A percentile compares a stretch with the other conserved stretches of the same genome.
Conservation (phyloP, 2,329 filamentous ascomycete genomes). For the Aspergillus bombycis region DNA sequence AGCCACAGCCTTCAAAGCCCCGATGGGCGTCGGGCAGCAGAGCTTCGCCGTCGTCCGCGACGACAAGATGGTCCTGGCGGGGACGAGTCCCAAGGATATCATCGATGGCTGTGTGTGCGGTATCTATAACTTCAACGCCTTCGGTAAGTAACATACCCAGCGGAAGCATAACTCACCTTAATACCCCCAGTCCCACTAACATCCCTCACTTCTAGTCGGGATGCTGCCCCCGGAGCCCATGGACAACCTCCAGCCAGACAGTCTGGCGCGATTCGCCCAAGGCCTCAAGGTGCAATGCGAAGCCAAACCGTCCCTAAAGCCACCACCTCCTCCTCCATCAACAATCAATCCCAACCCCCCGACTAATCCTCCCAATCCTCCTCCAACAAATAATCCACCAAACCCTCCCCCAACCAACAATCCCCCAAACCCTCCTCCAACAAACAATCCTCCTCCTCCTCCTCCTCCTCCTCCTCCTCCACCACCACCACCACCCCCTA, state of each 20-base stretch:
- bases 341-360: neutral
- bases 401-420: neutral
- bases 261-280: neutral
- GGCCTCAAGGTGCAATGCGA: constrained; percentile 1
- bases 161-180: neutral
- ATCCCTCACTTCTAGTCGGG: neutral
- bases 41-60: constrained; percentile 51
- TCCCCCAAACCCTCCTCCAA: neutral
- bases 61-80: constrained; percentile 47
- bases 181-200: neutral
- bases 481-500: neutral
- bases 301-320: neutral
- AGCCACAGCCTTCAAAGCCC: constrained; percentile 48
- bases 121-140: constrained; percentile 62
- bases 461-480: neutral
- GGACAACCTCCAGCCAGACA: neutral
- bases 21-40: constrained; percentile 54
- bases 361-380: neutral
- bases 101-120: constrained; percentile 52
- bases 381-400: neutral
- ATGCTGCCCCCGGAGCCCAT: neutral
- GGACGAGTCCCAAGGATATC: constrained; percentile 55
- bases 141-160: neutral
- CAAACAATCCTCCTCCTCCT: neutral
- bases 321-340: neutral